Evolutionary conservation across 139 green algal species (phyloP).

Genomic region (Zygnema circumcarinatum): DNA sequence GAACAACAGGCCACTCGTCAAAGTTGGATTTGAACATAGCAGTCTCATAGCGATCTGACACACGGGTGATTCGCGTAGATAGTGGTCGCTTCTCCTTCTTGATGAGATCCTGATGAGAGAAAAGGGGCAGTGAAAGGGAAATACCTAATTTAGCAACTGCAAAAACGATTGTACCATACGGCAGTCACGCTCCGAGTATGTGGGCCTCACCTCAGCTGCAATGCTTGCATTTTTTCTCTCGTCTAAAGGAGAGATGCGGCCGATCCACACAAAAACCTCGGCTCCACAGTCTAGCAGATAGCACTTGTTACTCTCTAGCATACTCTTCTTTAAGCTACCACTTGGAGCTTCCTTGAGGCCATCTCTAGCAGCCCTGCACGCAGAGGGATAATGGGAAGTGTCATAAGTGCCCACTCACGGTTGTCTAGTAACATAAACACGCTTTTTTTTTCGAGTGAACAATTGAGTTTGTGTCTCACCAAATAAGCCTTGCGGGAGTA

Average conservation of each 20-base stretch:
- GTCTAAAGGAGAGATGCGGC: conserved; percentile 36
- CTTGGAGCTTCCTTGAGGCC: conserved; percentile 19
- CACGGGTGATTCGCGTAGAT: conserved; percentile 22
- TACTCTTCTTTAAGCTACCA: conserved; percentile 33
- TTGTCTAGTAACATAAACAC: too few relatives aligned
- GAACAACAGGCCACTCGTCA: conserved; percentile 35
- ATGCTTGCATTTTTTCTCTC: conserved; percentile 18
- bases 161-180: neutral
- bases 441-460: too few relatives aligned
- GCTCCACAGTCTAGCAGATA: conserved; percentile 48
- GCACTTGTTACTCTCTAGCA: conserved; percentile 48
- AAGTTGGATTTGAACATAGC: conserved; percentile 51
- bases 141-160: neutral
- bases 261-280: conserved; percentile 54
- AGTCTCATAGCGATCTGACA: conserved; percentile 42
- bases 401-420: too few relatives aligned
- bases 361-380: conserved; percentile 20
- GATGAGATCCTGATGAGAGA: conserved; percentile 44
- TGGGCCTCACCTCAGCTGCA: conserved; percentile 35
- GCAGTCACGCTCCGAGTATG: neutral
- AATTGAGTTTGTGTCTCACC: too few relatives aligned
- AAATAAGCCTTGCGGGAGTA: conserved; percentile 27
- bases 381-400: neutral
- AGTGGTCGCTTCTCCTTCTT: conserved; percentile 34
- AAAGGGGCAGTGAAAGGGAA: neutral